Evolutionary conservation across 164 flowering plant species (phyloP).

Genomic region (Aristolochia californica): DNA sequence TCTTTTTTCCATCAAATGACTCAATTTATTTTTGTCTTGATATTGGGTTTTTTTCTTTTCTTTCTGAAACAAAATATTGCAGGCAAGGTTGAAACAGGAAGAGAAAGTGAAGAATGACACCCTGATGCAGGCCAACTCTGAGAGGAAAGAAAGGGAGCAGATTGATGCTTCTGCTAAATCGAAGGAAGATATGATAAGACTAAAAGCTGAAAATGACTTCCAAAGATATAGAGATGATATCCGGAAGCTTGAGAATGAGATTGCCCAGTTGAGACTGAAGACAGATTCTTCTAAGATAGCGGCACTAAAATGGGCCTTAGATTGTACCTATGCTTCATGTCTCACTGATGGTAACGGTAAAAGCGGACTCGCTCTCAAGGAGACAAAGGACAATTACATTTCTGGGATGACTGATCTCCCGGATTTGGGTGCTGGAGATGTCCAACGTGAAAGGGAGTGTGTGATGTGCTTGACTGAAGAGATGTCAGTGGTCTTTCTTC

Average conservation of each 20-base stretch:
- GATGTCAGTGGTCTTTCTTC: constrained; percentile 91
- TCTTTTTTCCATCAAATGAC: neutral
- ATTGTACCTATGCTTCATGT: constrained; percentile 52
- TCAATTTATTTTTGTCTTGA: neutral
- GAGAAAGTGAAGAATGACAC: constrained; percentile 57
- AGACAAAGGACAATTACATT: constrained; percentile 11
- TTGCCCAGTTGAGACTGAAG: constrained; percentile 65
- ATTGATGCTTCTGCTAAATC: constrained; percentile 53
- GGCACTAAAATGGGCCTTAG: constrained; percentile 64
- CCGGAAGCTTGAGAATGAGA: constrained; percentile 64
- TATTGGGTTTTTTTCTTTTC: no score
- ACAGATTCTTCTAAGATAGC: constrained; percentile 81
- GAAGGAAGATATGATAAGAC: constrained; percentile 49
- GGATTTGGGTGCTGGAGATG: constrained; percentile 29
- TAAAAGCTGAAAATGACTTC: constrained; percentile 55
- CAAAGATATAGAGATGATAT: constrained; percentile 55
- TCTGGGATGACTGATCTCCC: constrained; percentile 20
- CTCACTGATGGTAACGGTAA: constrained; percentile 25
- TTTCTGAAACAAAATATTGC: constrained; percentile 13
- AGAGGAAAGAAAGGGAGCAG: constrained; percentile 58
- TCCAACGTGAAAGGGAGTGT: constrained; percentile 83
- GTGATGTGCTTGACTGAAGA: constrained; percentile 98
- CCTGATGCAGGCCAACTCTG: constrained; percentile 34
- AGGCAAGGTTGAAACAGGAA: constrained; percentile 75
- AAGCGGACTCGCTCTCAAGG: constrained; percentile 22